Evolutionary conservation across 1,139 yeast species (phyloP).

Genomic region (Chernovozyma aurita): DNA sequence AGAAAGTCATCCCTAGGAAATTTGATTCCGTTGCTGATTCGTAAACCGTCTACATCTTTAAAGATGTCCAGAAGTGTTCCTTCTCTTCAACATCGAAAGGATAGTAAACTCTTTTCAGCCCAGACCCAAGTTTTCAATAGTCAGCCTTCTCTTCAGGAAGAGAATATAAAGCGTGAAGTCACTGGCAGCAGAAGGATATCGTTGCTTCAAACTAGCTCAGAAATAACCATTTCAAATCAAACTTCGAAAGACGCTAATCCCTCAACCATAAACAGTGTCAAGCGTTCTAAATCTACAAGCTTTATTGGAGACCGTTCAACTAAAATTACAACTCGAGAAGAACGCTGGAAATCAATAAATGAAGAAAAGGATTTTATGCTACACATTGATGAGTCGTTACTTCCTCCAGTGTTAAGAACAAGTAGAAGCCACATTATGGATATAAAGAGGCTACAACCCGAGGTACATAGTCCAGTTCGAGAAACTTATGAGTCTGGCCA

Average conservation of each 20-base stretch:
- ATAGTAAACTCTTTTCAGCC: not conserved
- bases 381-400: slow-evolving; percentile 27
- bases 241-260: not conserved
- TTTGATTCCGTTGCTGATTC: not conserved
- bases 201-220: not conserved
- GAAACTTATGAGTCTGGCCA: not conserved
- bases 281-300: slow-evolving; percentile 26
- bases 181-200: not conserved
- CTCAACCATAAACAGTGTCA: slow-evolving; percentile 7
- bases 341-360: slow-evolving; percentile 27
- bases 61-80: not conserved
- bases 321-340: slow-evolving; percentile 15
- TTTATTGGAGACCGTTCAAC: slow-evolving; percentile 11
- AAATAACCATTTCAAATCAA: not conserved
- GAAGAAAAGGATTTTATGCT: slow-evolving; percentile 30
- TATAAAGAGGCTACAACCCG: slow-evolving; percentile 21
- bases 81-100: not conserved
- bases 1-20: not conserved
- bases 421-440: slow-evolving; percentile 32
- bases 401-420: slow-evolving; percentile 33
- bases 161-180: not conserved
- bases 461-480: not conserved
- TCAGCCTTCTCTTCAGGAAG: not conserved
- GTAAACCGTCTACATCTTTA: not conserved
- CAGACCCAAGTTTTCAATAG: too few species aligned